These are phyloP conservation scores for Penicillium sp. DNA, from an alignment of 2,329 filamentous ascomycete genomes.

Conservation along the genomic window DNA sequence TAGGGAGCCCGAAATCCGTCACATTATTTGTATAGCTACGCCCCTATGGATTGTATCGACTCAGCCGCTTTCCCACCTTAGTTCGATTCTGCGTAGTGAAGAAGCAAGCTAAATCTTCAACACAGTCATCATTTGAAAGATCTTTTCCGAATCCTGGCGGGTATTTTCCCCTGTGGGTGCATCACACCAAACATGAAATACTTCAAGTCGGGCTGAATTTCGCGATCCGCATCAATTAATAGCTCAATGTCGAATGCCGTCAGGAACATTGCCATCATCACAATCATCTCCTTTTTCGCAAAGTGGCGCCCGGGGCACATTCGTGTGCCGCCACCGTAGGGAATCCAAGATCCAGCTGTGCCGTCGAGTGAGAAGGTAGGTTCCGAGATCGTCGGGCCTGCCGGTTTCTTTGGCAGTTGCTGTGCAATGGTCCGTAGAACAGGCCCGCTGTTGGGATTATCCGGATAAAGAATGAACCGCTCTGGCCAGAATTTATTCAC, in stretches of 20 bases:
- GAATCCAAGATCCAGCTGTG: slow-evolving; percentile 25
- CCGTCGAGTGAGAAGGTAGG: slow-evolving; percentile 15
- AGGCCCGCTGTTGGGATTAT: not conserved
- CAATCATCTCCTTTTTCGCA: slow-evolving; percentile 45
- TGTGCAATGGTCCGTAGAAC: not conserved
- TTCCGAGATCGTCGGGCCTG: not conserved
- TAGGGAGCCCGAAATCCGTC: too few relatives aligned
- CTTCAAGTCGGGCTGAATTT: not conserved
- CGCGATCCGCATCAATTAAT: not conserved
- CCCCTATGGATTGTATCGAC: too few relatives aligned
- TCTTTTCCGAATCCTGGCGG: not conserved
- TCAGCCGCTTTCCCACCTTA: too few relatives aligned
- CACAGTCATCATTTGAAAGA: not conserved
- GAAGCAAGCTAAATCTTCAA: not conserved
- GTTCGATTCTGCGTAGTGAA: too few relatives aligned
- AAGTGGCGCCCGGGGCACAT: slow-evolving; percentile 46
- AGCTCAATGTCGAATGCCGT: not conserved
- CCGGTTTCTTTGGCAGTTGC: not conserved
- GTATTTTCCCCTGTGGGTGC: not conserved
- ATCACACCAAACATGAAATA: not conserved
- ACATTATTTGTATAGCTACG: too few relatives aligned
- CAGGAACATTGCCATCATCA: slow-evolving; percentile 31
- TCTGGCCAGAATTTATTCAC: not conserved
- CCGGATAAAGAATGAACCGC: not conserved
- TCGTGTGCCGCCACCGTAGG: slow-evolving; percentile 37